Percentiles rank a stretch among this genome's conserved stretches.
phyloP scores from a whole-genome alignment of 495 filamentous ascomycete genomes.

The Lasiosphaeria hispida region DNA sequence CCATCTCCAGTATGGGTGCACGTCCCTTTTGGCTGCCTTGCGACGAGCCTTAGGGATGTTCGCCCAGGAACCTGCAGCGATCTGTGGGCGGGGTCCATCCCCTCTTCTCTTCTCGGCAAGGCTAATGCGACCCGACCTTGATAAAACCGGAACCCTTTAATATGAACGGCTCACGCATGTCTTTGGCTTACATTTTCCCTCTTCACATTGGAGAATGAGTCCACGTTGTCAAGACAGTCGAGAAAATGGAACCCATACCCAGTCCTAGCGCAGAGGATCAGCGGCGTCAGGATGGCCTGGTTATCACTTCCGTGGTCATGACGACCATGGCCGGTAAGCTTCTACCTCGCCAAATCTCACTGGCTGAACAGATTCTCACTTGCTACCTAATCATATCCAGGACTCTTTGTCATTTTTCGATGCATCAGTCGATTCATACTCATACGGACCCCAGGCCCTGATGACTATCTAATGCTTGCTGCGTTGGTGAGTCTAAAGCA shows the following conservation, averaged over 20 bases:
- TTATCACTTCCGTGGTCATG: slow-evolving; percentile 12
- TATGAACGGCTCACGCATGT: too few species aligned
- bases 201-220: neutral
- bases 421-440: slow-evolving; percentile 12
- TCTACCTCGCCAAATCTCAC: neutral
- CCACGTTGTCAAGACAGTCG: too few species aligned
- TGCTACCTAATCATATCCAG: too few species aligned
- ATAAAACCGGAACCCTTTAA: too few species aligned
- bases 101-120: too few species aligned
- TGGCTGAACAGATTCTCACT: neutral
- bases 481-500: neutral
- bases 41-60: too few species aligned
- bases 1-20: too few species aligned
- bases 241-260: too few species aligned
- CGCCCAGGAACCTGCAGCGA: too few species aligned
- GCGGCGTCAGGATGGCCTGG: slow-evolving; percentile 11
- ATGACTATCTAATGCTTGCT: slow-evolving; percentile 12
- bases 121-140: too few species aligned
- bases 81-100: too few species aligned
- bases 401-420: slow-evolving; percentile 8
- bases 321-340: slow-evolving; percentile 12
- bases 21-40: too few species aligned
- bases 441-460: slow-evolving; percentile 10
- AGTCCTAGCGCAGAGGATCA: slow-evolving; percentile 3
- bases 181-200: neutral